Conservation (phyloP, 495 filamentous ascomycete genomes). For the Mytilinidion resinicola region DNA sequence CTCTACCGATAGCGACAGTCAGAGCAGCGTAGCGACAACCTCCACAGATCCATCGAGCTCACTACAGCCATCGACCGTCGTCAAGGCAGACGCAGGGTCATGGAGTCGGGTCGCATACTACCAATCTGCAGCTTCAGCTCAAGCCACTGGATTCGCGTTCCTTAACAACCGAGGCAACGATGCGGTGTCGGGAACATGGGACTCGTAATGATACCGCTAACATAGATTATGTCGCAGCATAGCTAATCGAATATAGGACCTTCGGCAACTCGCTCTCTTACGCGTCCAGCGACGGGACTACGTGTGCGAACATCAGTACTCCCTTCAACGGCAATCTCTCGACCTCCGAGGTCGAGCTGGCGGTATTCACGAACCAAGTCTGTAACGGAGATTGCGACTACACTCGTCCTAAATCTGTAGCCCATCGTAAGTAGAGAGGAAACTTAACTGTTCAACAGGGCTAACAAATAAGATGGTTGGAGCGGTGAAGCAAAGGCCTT, state of each 20-base stretch:
- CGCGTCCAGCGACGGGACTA: constrained; percentile 45
- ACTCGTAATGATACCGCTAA: constrained; percentile 42
- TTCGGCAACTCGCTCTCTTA: constrained; percentile 63
- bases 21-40: not conserved
- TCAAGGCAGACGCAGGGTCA: constrained; percentile 1
- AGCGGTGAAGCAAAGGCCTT: constrained; percentile 56
- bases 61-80: not conserved
- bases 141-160: constrained; percentile 55
- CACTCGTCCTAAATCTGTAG: constrained; percentile 49
- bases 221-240: not conserved
- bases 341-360: constrained; percentile 50
- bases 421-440: constrained; percentile 48
- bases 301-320: constrained; percentile 37
- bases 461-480: constrained; percentile 53
- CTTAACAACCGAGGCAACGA: constrained; percentile 57
- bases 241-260: constrained; percentile 31
- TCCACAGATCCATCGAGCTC: not conserved
- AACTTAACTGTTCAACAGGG: constrained; percentile 4
- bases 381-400: constrained; percentile 56
- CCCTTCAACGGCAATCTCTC: constrained; percentile 17
- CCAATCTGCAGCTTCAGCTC: constrained; percentile 40
- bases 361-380: constrained; percentile 51
- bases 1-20: too few species aligned
- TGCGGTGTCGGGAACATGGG: constrained; percentile 50
- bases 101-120: constrained; percentile 52